Base-by-base conservation (phyloP, 805 yeast species). In the Tetrapisispora nanseiensis region DNA sequence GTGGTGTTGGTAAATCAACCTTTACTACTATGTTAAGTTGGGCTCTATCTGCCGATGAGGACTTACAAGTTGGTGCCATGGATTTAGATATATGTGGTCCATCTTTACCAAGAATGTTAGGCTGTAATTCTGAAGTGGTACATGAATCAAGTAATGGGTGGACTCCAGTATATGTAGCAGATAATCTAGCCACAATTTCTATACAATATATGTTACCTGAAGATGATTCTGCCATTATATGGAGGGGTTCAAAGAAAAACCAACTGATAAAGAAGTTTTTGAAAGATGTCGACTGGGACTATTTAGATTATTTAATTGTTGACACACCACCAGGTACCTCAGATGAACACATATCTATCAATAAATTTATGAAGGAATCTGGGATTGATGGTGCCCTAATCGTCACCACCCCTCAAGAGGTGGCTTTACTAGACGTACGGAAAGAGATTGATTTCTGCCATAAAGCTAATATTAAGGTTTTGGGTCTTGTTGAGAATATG, bases 281-380 rank as follows among this genome's bases (percentile, higher is more conserved):
- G 41, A 86, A 84, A 56, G 97, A 90, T 53, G 97, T 92, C 2
- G 87, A 86, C 54, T 92, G 99, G 99, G 67, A 66, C 49, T 72
- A 73, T 20, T 63, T 84, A 43, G 97, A 92, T 61, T 92, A 84
- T 55, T 68, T 92, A 50, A 74, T 92, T 13, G 82, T 92, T 15
- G 99, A 92, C 56, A 92, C 99, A 0, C 99, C 98, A 0, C 99
- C 99, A 0, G 98, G 99, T 0, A 92, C 99, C 0, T 82, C 95
- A 0, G 99, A 92, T 63, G 99, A 92, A 61, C 99, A 92, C 63
- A 71, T 92, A 33, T 80, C 95, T 7, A 89, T 92, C 26, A 85
- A 89, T 26, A 80, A 84, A 40, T 89, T 85, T 56, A 68, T 92
- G 74, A 83, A 85, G 54, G 95, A 86, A 28, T 78, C 82, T 4